phyloP scores from a whole-genome alignment of 108 stramenopile species.

The Aurantiochytrium sp. region DNA sequence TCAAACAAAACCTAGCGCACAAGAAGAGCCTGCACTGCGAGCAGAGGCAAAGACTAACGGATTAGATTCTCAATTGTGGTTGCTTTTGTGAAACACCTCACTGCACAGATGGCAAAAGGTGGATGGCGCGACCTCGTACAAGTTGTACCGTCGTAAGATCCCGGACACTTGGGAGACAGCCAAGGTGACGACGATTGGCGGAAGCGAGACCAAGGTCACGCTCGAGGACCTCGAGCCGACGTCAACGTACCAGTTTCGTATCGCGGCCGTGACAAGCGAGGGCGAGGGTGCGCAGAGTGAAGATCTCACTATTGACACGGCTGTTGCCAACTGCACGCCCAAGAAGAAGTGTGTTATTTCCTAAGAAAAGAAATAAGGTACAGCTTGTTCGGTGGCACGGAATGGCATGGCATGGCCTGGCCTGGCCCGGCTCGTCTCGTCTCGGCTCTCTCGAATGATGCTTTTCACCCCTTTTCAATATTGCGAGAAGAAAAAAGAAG shows the following conservation, averaged over 20 bases:
- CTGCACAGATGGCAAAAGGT: not conserved
- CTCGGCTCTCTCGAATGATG: too few species aligned
- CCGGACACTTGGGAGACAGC: not conserved
- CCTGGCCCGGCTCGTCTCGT: too few species aligned
- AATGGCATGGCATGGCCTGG: too few species aligned
- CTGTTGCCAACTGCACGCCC: conserved; percentile 6
- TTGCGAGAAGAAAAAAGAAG: too few species aligned
- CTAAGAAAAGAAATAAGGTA: not conserved
- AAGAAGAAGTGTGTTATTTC: conserved; percentile 5
- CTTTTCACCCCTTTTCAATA: too few species aligned
- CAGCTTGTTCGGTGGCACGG: too few species aligned
- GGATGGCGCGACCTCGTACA: not conserved
- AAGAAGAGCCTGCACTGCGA: too few species aligned
- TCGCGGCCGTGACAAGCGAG: not conserved
- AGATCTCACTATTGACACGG: not conserved
- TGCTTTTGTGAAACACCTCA: too few species aligned
- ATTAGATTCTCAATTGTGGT: too few species aligned
- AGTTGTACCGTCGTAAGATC: conserved; percentile 11
- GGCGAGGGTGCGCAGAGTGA: not conserved
- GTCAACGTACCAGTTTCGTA: not conserved
- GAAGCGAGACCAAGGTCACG: not conserved
- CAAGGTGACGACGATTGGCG: not conserved
- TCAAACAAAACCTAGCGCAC: too few species aligned
- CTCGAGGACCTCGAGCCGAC: conserved; percentile 9
- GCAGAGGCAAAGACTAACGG: too few species aligned